Percentiles rank a stretch among this genome's conserved stretches.
Conservation (phyloP, 345 rosid genomes). For the Melaleuca alternifolia region DNA sequence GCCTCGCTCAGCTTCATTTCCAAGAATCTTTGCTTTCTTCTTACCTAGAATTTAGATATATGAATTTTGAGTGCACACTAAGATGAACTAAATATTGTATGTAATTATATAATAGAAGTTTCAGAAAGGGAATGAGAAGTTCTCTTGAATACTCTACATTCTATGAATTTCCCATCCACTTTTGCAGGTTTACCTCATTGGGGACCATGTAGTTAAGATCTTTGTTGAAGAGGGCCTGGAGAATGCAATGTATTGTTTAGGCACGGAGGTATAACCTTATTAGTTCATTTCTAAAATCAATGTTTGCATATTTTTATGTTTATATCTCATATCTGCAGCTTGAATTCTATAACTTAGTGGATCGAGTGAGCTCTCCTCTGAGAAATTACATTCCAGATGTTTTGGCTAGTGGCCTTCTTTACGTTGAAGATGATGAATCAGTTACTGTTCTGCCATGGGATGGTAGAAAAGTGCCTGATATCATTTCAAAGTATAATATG, state of each 20-base stretch:
- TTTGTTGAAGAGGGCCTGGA: constrained; percentile 84
- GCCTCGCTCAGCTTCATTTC: not conserved
- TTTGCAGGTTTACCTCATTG: constrained; percentile 69
- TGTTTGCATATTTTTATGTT: constrained; percentile 1
- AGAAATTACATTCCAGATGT: constrained; percentile 60
- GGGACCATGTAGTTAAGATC: constrained; percentile 63
- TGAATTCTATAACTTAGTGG: constrained; percentile 56
- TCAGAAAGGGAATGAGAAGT: not conserved
- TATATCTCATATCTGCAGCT: constrained; percentile 54
- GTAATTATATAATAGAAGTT: not conserved
- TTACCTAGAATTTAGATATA: not conserved
- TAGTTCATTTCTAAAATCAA: not conserved
- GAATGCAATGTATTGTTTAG: constrained; percentile 66
- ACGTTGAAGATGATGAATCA: constrained; percentile 49
- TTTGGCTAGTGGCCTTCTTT: constrained; percentile 69
- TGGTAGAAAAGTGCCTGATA: constrained; percentile 72
- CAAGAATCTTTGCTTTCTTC: not conserved
- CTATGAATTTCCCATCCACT: not conserved
- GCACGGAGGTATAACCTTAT: constrained; percentile 59
- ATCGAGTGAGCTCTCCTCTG: constrained; percentile 42
- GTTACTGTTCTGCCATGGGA: constrained; percentile 65
- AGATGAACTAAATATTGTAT: not conserved
- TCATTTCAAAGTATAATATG: constrained; percentile 38
- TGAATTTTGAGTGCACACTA: not conserved
- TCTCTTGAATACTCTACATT: not conserved